Percentiles rank a stretch among this genome's conserved stretches.
phyloP scores from a whole-genome alignment of 2,329 filamentous ascomycete species.

The Seiridium cupressi region DNA sequence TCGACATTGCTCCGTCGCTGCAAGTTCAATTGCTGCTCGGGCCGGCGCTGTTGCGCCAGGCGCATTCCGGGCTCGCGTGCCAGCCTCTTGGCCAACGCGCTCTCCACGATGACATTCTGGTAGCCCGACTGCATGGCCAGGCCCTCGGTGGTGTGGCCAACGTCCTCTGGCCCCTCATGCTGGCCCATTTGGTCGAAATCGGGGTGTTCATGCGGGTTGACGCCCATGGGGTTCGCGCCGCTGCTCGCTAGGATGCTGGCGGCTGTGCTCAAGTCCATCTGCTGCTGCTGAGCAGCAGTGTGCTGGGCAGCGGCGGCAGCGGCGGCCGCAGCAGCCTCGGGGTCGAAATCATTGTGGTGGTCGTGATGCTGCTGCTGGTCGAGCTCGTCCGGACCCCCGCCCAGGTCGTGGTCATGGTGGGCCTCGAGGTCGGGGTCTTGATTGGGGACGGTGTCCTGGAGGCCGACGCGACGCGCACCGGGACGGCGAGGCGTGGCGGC shows the following conservation, averaged over 20 bases:
- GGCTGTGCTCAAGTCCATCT: constrained; percentile 26
- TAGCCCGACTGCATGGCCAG: constrained; percentile 49
- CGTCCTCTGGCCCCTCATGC: constrained; percentile 15
- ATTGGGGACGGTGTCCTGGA: constrained; percentile 10
- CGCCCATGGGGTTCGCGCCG: constrained; percentile 24
- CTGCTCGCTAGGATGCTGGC: constrained; percentile 28
- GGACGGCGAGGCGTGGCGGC: constrained; percentile 11
- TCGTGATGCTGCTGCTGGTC: constrained; percentile 8
- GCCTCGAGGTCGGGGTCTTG: constrained; percentile 11
- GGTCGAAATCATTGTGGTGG: constrained; percentile 7
- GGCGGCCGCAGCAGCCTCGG: constrained; percentile 11
- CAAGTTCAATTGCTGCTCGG: constrained; percentile 54
- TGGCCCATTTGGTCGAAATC: constrained; percentile 19
- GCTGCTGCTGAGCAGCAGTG: constrained; percentile 20
- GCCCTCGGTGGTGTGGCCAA: constrained; percentile 41
- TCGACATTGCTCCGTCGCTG: constrained; percentile 59
- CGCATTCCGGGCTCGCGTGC: constrained; percentile 47
- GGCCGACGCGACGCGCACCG: constrained; percentile 8
- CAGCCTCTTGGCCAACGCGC: constrained; percentile 54
- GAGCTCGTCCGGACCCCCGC: background rate
- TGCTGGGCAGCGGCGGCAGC: constrained; percentile 7
- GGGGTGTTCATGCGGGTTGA: constrained; percentile 27
- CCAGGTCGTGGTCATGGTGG: constrained; percentile 6
- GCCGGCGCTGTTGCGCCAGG: constrained; percentile 50
- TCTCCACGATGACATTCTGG: constrained; percentile 45